Percentiles rank a stretch among this genome's conserved stretches.
phyloP scores from a whole-genome alignment of 257 asterid genomes.

The Thymus quinquecostatus region DNA sequence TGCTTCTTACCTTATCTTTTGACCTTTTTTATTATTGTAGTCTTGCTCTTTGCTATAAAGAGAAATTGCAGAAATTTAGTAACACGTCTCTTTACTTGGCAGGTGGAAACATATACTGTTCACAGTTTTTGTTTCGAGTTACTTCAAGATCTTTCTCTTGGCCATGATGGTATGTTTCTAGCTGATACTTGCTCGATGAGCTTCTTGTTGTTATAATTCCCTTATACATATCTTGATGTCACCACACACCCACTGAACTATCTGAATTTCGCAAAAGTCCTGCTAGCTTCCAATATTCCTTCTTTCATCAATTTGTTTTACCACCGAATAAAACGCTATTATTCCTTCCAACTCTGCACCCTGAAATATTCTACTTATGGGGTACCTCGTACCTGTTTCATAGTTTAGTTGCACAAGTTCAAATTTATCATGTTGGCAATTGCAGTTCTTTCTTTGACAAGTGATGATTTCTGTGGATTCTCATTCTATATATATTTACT shows the following conservation, averaged over 20 bases:
- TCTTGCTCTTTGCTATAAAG: conserved; percentile 2
- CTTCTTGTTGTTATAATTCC: conserved; percentile 15
- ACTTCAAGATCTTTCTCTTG: conserved; percentile 78
- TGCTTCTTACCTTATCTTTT: conserved; percentile 5
- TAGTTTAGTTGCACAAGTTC: neutral
- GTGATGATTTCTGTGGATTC: neutral
- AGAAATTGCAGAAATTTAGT: conserved; percentile 17
- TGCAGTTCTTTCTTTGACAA: neutral
- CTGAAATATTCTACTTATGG: neutral
- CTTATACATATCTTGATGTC: neutral
- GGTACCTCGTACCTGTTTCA: neutral
- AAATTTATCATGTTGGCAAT: neutral
- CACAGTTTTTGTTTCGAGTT: conserved; percentile 68
- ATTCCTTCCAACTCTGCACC: neutral
- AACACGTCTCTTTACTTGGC: conserved; percentile 31
- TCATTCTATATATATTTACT: neutral
- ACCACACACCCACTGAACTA: neutral
- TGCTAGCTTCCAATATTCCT: neutral
- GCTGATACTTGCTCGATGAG: conserved; percentile 7
- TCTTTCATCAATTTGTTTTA: neutral
- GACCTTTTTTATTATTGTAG: neutral
- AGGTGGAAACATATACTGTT: conserved; percentile 67
- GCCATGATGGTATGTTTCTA: conserved; percentile 71
- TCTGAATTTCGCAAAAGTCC: neutral
- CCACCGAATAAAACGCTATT: neutral